Conservation (phyloP, 345 rosid species). For the Sisymbrium altissimum region DNA sequence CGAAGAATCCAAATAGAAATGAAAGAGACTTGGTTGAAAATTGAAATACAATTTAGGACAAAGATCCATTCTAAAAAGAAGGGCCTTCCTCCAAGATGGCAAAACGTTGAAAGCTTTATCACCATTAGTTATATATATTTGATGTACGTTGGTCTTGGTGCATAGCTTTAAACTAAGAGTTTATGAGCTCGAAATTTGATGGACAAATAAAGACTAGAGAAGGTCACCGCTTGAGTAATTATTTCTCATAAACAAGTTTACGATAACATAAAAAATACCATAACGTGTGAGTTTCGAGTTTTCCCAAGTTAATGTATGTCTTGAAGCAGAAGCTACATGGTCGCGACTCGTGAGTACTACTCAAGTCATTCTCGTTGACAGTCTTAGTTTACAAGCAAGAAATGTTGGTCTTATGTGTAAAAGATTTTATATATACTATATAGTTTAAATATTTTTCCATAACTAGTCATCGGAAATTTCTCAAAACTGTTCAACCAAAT, state of each 20-base stretch:
- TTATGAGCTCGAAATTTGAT: conserved; percentile 28
- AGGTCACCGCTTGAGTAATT: conserved; percentile 30
- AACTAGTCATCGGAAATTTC: background rate
- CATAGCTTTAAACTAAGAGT: conserved; percentile 20
- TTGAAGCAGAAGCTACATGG: conserved; percentile 29
- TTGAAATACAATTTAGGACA: background rate
- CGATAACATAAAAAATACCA: conserved; percentile 3
- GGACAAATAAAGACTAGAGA: conserved; percentile 30
- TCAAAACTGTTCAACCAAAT: background rate
- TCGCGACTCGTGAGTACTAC: conserved; percentile 30
- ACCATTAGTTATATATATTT: background rate
- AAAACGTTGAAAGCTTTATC: conserved; percentile 25
- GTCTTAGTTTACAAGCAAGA: conserved; percentile 28
- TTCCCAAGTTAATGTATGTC: conserved; percentile 15
- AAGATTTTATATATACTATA: background rate
- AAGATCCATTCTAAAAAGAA: conserved; percentile 15
- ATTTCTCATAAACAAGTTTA: conserved; percentile 18
- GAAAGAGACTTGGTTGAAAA: background rate
- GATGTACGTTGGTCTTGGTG: conserved; percentile 14
- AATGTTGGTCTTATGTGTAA: conserved; percentile 21
- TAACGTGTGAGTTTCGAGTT: conserved; percentile 15
- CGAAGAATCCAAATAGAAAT: conserved; percentile 16
- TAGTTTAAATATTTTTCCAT: background rate
- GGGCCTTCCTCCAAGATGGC: conserved; percentile 11
- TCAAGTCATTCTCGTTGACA: conserved; percentile 28